Conservation (phyloP, 345 rosid genomes). For the Rhodomyrtus tomentosa region DNA sequence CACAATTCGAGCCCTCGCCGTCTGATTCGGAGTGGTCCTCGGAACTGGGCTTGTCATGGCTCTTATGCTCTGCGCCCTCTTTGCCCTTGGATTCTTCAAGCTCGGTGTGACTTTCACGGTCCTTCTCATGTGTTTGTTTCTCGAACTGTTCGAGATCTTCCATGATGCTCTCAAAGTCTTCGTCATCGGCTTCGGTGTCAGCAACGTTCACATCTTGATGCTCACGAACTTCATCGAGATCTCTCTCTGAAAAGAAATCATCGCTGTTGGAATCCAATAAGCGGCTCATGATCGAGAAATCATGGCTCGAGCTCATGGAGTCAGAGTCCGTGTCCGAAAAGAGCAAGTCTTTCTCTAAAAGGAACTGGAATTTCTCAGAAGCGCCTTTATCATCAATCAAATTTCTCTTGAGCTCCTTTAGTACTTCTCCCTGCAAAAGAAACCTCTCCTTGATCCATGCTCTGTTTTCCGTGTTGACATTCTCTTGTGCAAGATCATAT, state of each 20-base stretch:
- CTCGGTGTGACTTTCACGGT: background rate
- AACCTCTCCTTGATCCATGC: background rate
- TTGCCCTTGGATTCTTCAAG: background rate
- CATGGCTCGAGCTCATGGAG: slow-evolving; percentile 46
- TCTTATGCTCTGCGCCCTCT: background rate
- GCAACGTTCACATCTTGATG: slow-evolving; percentile 4
- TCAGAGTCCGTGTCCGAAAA: slow-evolving; percentile 35
- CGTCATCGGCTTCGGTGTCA: background rate
- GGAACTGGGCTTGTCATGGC: background rate
- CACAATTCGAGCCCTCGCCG: slow-evolving; percentile 40
- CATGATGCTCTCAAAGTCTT: slow-evolving; percentile 1
- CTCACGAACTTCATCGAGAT: slow-evolving; percentile 22
- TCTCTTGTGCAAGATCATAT: background rate
- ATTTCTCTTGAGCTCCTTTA: slow-evolving; percentile 1
- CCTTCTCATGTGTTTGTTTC: background rate
- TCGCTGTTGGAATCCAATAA: slow-evolving; percentile 27
- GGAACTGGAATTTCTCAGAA: slow-evolving; percentile 14
- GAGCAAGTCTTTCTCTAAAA: slow-evolving; percentile 29
- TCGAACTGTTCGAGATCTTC: slow-evolving; percentile 22
- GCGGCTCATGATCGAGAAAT: slow-evolving; percentile 20
- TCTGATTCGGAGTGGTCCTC: slow-evolving; percentile 1
- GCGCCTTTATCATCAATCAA: background rate
- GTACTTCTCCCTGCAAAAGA: background rate
- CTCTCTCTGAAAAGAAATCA: slow-evolving; percentile 47
- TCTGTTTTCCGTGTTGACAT: background rate